phyloP scores from a whole-genome alignment of 208 protist genomes.

The Acanthamoeba lenticulata region DNA sequence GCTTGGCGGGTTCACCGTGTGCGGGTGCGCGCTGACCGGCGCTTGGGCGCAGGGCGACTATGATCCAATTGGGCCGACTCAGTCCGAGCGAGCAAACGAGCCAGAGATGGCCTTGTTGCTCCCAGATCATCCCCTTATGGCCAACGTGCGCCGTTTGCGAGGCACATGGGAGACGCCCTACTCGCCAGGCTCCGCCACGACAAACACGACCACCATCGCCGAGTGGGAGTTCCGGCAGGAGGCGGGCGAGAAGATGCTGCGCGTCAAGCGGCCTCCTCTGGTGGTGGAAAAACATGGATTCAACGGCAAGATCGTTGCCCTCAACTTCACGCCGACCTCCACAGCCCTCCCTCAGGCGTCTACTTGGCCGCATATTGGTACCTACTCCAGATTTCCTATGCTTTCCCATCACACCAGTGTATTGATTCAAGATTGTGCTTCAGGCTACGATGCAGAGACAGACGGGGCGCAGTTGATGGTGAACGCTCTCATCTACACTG shows the following conservation, averaged over 20 bases:
- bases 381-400: background rate
- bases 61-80: background rate
- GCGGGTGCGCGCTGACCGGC: background rate
- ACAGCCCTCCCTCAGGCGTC: background rate
- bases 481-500: background rate
- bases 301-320: background rate
- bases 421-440: background rate
- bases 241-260: background rate
- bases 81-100: background rate
- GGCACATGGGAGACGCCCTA: background rate
- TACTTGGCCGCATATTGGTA: background rate
- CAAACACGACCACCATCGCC: background rate
- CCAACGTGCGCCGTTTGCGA: background rate
- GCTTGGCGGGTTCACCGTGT: background rate
- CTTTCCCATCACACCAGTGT: background rate
- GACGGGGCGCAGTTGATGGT: background rate
- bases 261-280: background rate
- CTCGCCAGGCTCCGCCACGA: background rate
- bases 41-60: background rate
- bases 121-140: background rate
- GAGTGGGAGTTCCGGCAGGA: background rate
- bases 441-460: background rate
- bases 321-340: constrained; percentile 20
- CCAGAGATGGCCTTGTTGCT: background rate
- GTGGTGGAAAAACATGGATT: background rate